Evolutionary conservation across 2,329 filamentous ascomycete species (phyloP).

Genomic region (Xylariaceae sp.): DNA sequence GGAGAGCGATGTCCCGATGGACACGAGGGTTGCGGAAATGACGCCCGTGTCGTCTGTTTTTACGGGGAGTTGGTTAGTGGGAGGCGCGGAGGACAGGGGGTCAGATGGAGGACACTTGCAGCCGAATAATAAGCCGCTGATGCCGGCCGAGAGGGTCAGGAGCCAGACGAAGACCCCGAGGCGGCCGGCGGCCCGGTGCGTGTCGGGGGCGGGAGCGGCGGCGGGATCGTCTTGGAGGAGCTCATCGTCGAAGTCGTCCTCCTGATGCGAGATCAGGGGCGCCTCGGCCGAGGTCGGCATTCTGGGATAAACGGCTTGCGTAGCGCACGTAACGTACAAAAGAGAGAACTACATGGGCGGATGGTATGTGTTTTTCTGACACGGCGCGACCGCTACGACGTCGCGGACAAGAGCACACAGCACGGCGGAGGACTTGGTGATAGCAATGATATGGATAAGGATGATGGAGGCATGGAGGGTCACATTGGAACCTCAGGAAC

Average conservation of each 20-base stretch:
- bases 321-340: no score
- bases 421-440: no score
- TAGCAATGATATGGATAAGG: no score
- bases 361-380: no score
- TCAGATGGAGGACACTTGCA: conserved; percentile 40
- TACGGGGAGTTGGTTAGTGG: conserved; percentile 1
- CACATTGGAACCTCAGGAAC: no score
- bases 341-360: no score
- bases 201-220: conserved; percentile 3
- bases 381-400: no score
- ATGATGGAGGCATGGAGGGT: no score
- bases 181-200: conserved; percentile 4
- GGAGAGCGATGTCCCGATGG: conserved; percentile 56
- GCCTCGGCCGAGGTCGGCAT: conserved; percentile 16
- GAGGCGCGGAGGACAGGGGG: neutral
- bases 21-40: conserved; percentile 64
- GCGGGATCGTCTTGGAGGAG: neutral
- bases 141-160: conserved; percentile 60
- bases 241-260: conserved; percentile 15
- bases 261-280: conserved; percentile 18
- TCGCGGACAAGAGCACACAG: no score
- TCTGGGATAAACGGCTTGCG: neutral
- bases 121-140: conserved; percentile 64
- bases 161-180: conserved; percentile 53
- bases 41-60: conserved; percentile 65